A percentile compares a stretch with the other conserved stretches of the same genome.
phyloP scores from a whole-genome alignment of 2,329 filamentous ascomycete genomes.

The Ophiostoma piceae region DNA sequence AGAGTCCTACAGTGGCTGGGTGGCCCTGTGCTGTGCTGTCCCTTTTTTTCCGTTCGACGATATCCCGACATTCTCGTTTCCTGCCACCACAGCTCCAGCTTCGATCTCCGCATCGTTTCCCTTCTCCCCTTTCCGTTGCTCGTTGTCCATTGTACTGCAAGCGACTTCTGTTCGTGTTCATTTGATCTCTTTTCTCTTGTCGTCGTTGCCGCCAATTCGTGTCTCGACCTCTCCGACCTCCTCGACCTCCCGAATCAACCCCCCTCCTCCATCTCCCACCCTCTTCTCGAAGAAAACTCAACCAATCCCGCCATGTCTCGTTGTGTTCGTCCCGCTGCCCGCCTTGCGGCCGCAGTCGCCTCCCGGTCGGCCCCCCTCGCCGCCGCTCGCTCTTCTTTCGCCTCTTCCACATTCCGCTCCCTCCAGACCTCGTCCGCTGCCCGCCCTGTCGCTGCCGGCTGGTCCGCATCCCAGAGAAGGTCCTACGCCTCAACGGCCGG shows the following conservation, averaged over 20 bases:
- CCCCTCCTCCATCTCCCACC: conserved; percentile 5
- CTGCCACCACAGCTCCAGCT: conserved; percentile 14
- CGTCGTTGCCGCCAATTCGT: background rate
- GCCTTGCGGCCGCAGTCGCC: conserved; percentile 37
- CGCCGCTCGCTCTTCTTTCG: conserved; percentile 27
- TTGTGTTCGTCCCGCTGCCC: conserved; percentile 42
- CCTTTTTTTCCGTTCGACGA: conserved; percentile 19
- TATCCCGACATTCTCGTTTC: conserved; percentile 19
- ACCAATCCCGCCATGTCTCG: conserved; percentile 38
- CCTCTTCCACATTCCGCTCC: conserved; percentile 26
- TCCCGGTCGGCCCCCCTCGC: conserved; percentile 31
- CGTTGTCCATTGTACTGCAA: background rate
- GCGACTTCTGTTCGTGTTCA: background rate
- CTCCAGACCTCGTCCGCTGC: conserved; percentile 34
- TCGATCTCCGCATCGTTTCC: conserved; percentile 10
- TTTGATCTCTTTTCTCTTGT: conserved; percentile 7
- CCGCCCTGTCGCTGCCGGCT: conserved; percentile 14
- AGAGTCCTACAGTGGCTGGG: conserved; percentile 4
- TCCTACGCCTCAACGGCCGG: conserved; percentile 54
- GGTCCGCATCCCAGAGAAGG: conserved; percentile 41
- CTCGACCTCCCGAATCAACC: background rate
- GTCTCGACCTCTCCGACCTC: background rate
- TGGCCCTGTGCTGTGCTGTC: background rate
- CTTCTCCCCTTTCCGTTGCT: background rate
- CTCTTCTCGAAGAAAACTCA: conserved; percentile 1